Conservation (phyloP, 1,139 yeast genomes). For the Wickerhamomyces sp. region DNA sequence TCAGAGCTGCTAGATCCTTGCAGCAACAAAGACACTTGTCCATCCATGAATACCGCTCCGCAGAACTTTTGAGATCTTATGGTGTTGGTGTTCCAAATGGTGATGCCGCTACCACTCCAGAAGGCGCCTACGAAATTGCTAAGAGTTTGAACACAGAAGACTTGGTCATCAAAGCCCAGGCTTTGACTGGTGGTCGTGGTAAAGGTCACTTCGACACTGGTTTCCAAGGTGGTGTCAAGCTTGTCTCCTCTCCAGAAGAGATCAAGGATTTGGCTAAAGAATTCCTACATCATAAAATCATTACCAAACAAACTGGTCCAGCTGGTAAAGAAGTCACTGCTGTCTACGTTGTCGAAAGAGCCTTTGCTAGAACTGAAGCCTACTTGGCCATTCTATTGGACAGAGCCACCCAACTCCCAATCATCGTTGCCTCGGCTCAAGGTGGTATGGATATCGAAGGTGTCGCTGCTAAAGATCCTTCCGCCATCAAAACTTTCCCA, state of each 20-base stretch:
- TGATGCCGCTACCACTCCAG: constrained; percentile 83
- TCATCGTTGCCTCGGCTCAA: constrained; percentile 93
- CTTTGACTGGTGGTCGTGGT: constrained; percentile 99
- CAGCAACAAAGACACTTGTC: constrained; percentile 66
- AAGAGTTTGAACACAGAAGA: constrained; percentile 63
- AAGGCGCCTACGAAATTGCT: constrained; percentile 83
- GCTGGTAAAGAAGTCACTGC: constrained; percentile 97
- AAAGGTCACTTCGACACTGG: constrained; percentile 97
- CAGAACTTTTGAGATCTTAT: constrained; percentile 72
- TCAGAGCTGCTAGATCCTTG: constrained; percentile 8
- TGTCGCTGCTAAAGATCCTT: constrained; percentile 90
- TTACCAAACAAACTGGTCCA: constrained; percentile 97
- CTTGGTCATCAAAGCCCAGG: constrained; percentile 96
- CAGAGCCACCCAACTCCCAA: constrained; percentile 84
- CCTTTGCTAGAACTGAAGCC: constrained; percentile 90
- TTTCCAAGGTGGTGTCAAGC: constrained; percentile 93
- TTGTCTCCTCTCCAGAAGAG: constrained; percentile 81
- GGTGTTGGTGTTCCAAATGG: constrained; percentile 93
- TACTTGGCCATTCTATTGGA: constrained; percentile 94
- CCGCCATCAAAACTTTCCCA: constrained; percentile 86
- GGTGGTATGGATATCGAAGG: constrained; percentile 99
- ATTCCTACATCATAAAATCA: constrained; percentile 88
- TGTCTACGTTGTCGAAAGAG: constrained; percentile 93
- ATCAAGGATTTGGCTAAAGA: constrained; percentile 82
- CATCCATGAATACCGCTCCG: constrained; percentile 95